These are phyloP conservation scores for Cutaneotrichosporon arboriforme DNA, from an alignment of 1,284 basidiomycete genomes.

Conservation along the genomic window DNA sequence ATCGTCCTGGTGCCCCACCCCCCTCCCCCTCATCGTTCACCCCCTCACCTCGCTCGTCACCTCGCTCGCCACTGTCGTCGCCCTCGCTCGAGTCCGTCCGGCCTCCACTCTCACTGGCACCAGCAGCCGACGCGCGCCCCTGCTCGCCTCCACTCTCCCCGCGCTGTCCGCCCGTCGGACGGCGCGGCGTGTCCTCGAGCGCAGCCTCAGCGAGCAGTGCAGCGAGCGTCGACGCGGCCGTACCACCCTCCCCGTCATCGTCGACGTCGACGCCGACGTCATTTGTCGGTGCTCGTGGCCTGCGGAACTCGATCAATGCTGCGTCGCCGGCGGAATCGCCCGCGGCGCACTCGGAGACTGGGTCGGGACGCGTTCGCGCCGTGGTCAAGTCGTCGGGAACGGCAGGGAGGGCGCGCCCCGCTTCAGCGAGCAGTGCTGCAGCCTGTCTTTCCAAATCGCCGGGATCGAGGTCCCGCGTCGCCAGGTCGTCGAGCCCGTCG, in stretches of 20 bases:
- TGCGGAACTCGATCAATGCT: no score
- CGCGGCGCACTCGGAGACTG: no score
- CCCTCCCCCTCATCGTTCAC: not conserved
- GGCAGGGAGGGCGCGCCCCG: not conserved
- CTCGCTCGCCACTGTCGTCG: no score
- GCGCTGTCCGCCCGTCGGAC: no score
- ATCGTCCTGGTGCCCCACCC: not conserved
- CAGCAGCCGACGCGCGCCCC: no score
- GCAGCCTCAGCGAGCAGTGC: constrained; percentile 2
- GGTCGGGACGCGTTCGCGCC: not conserved
- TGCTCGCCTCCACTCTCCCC: no score
- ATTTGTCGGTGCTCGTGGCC: no score
- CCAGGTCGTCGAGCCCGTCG: not conserved
- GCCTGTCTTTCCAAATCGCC: not conserved
- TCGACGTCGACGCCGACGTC: not conserved
- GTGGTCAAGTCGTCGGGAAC: not conserved
- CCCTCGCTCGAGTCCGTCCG: no score
- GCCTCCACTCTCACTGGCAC: no score
- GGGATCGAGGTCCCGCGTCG: not conserved
- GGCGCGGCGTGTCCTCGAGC: not conserved
- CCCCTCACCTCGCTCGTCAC: no score
- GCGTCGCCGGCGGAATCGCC: no score
- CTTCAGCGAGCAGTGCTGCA: not conserved
- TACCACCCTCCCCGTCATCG: constrained; percentile 3
- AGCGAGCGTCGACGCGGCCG: not conserved